Evolutionary conservation across 495 filamentous ascomycete genomes (phyloP).

Genomic region (Xylona heveae): DNA sequence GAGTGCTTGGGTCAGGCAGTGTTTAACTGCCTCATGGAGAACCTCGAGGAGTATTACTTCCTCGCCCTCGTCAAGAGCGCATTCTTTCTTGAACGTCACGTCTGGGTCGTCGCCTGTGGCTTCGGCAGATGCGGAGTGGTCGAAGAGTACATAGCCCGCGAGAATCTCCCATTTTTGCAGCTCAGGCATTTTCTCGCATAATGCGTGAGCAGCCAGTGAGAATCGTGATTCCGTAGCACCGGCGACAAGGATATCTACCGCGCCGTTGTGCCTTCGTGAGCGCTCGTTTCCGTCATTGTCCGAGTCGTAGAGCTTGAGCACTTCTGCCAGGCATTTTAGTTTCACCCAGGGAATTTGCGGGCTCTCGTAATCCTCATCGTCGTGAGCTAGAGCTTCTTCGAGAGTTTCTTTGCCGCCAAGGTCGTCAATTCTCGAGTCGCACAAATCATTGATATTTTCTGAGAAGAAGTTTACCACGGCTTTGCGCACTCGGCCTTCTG

Average conservation of each 20-base stretch:
- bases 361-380: slow-evolving; percentile 49
- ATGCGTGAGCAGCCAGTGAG: slow-evolving; percentile 59
- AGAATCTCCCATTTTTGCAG: slow-evolving; percentile 72
- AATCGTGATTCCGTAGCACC: slow-evolving; percentile 53
- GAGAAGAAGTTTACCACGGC: slow-evolving; percentile 79
- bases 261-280: slow-evolving; percentile 5
- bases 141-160: slow-evolving; percentile 76
- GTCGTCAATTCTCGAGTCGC: slow-evolving; percentile 61
- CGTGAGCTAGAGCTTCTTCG: slow-evolving; percentile 37
- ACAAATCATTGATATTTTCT: slow-evolving; percentile 61
- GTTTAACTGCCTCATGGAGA: slow-evolving; percentile 55
- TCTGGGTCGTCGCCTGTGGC: slow-evolving; percentile 30
- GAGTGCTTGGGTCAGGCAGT: slow-evolving; percentile 33
- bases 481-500: slow-evolving; percentile 61
- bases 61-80: slow-evolving; percentile 55
- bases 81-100: slow-evolving; percentile 35
- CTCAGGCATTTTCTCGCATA: slow-evolving; percentile 63
- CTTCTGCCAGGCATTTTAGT: slow-evolving; percentile 73
- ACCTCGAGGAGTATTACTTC: slow-evolving; percentile 74
- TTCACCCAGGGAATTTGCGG: slow-evolving; percentile 72
- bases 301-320: slow-evolving; percentile 56
- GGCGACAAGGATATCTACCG: slow-evolving; percentile 27
- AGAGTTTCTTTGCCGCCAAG: slow-evolving; percentile 61
- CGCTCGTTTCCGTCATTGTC: slow-evolving; percentile 23
- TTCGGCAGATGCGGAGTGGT: slow-evolving; percentile 42